Evolutionary conservation across 495 filamentous ascomycete species (phyloP), one percentile per base, ranked within the genome.

Genomic region (Immersiella caudata): DNA sequence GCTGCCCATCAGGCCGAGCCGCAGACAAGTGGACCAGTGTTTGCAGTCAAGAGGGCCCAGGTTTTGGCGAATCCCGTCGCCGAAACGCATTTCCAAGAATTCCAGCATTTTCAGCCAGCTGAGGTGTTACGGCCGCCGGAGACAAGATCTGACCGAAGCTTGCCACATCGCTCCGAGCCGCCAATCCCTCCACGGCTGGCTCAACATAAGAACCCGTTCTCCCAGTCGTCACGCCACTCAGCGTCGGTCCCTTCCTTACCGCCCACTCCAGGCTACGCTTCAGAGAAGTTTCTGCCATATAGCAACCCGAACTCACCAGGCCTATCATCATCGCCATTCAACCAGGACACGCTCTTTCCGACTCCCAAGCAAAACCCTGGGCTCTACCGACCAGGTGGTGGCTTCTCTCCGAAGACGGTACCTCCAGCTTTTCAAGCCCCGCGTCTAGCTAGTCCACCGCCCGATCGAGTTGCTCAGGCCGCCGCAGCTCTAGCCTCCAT

Each of bases 271-370:
- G 18, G 33, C 16, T 59, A 59, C 25, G n/a, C 56, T 2, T 33
- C 56, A 11, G 56, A 59, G 56, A 33, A n/a, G 22, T 59, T 59
- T 59, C 21, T 46, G 40, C 40, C 40, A 12, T 46, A 46, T 46
- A 46, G 40, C 16, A 46, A 46, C 40, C 40, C 9, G 11, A 46
- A 46, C 40, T 46, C 40, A 14, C 40, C 40, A 6, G 40, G 2
- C 2, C 40, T n/a, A n/a, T n/a, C n/a, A n/a, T n/a, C 40, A 18
- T 46, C 40, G 2, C 40, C 40, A 46, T 46, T 46, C 11, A 2
- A 46, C 5, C 40, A 46, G 16, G 40, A 46, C 9, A n/a, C n/a
- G n/a, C 14, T 46, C 40, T 46, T 46, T 18, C 40, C 40, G 14
- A 46, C 40, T 2, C 40, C 40, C 6, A 5, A 14, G 40, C 40